phyloP scores from a whole-genome alignment of 2,329 filamentous ascomycete species.

The Blastomyces percursus region DNA sequence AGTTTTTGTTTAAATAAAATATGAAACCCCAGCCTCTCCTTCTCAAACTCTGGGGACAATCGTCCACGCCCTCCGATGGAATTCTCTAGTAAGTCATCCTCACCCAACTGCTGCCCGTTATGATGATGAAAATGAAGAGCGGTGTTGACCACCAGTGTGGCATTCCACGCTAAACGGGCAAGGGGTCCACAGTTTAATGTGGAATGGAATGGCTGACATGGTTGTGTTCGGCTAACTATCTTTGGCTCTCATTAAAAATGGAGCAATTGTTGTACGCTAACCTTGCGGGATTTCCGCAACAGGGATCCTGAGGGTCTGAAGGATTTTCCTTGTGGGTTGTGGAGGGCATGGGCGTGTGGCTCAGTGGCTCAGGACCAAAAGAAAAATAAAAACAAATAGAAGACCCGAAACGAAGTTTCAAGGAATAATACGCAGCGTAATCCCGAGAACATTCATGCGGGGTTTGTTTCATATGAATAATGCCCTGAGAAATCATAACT shows the following conservation, averaged over 20 bases:
- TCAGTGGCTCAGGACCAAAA: not conserved
- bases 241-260: not conserved
- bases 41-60: not conserved
- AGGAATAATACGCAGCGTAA: not conserved
- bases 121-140: not conserved
- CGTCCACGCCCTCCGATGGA: not conserved
- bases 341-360: not conserved
- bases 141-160: not conserved
- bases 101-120: too few relatives aligned
- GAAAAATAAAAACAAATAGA: not conserved
- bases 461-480: not conserved
- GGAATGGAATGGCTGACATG: not conserved
- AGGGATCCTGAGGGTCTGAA: not conserved
- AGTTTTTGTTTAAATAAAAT: not conserved
- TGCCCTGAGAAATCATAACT: not conserved
- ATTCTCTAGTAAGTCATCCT: not conserved
- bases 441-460: not conserved
- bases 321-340: not conserved
- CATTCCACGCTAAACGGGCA: not conserved
- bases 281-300: slow-evolving; percentile 3
- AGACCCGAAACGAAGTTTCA: not conserved
- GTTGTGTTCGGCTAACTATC: not conserved
- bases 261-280: not conserved
- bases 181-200: not conserved
- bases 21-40: not conserved